Percentiles rank a stretch among this genome's conserved stretches.
Conservation (phyloP, 129 eudicot genomes). For the Flaveria linearis region DNA sequence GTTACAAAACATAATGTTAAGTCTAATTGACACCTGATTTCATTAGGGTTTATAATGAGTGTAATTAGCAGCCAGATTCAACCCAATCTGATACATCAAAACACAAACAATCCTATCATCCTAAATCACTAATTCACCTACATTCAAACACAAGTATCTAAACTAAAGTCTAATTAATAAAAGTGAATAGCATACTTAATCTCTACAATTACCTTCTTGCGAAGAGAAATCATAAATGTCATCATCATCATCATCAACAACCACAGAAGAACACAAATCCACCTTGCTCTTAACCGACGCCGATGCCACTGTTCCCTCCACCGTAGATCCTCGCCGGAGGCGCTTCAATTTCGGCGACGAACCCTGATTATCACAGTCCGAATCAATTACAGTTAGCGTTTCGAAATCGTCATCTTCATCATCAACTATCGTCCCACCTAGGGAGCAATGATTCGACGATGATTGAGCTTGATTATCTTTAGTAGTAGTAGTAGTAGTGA, state of each 20-base stretch:
- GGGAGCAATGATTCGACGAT: constrained; percentile 15
- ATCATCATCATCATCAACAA: constrained; percentile 57
- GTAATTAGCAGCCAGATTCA: too few species aligned
- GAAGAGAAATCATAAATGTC: constrained; percentile 82
- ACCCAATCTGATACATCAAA: too few species aligned
- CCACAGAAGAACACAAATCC: constrained; percentile 25
- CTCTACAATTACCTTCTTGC: constrained; percentile 47
- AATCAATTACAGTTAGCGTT: constrained; percentile 40
- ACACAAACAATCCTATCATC: background rate
- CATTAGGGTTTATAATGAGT: background rate
- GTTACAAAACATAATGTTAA: background rate
- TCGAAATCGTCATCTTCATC: constrained; percentile 49
- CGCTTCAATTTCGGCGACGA: constrained; percentile 50
- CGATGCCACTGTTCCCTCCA: background rate
- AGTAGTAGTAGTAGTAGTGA: background rate
- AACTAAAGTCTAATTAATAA: background rate
- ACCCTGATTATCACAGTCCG: constrained; percentile 29
- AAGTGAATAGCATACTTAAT: constrained; percentile 15
- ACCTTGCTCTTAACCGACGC: constrained; percentile 10
- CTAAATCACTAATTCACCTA: background rate
- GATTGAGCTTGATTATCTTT: constrained; percentile 21
- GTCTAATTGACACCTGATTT: background rate
- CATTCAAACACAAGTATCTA: background rate
- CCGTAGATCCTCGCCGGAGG: constrained; percentile 55
- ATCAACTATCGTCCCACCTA: constrained; percentile 7